Evolutionary conservation across 345 rosid species (phyloP), one percentile per base, ranked within the genome.

Genomic region (Acer yangbiense): DNA sequence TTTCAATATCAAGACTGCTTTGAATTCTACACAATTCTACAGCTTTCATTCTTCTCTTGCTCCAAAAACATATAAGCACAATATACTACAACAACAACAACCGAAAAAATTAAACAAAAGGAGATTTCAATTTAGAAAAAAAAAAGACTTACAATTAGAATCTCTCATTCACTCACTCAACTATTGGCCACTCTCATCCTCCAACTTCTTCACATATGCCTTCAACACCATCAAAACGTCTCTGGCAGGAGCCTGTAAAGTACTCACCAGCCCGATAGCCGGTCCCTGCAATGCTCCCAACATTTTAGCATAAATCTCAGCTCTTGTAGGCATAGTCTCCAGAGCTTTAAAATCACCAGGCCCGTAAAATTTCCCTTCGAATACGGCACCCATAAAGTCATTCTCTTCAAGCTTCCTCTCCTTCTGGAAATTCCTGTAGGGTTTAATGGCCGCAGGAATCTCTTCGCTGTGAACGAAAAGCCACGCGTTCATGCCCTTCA

Each of bases 401-500:
- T 92, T 94, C 10, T 77, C 82, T 29, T 92, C 94, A 65, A 92
- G 80, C 81, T 91, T 93, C 63, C 84, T 86, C 75, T 91, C 99
- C 79, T 86, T 94, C 77, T 90, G 93, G 68, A 96, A 96, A 18
- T 48, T 74, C 84, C 97, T 83, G 81, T 90, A 96, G 2, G 99
- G 99, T 80, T 90, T 92, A 44, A 96, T 78, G 1, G 97, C 92
- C 17, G 88, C 88, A 1, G 97, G 98, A 52, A 96, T 92, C 77
- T 94, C 99, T 77, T 96, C 99, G 9, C 80, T 86, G 72, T 92
- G 99, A 9, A 94, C 98, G 62, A 96, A 96, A 29, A 94, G 90
- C 97, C 97, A 96, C 39, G 89, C 98, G 55, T 93, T 93, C 99
- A 94, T 96, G 10, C 99, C 99, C 68, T 79, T 92, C 99, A 95